Percentiles rank a stretch among this genome's conserved stretches.
Conservation (phyloP, 305 asterid genomes). For the Fraxinus greggii region DNA sequence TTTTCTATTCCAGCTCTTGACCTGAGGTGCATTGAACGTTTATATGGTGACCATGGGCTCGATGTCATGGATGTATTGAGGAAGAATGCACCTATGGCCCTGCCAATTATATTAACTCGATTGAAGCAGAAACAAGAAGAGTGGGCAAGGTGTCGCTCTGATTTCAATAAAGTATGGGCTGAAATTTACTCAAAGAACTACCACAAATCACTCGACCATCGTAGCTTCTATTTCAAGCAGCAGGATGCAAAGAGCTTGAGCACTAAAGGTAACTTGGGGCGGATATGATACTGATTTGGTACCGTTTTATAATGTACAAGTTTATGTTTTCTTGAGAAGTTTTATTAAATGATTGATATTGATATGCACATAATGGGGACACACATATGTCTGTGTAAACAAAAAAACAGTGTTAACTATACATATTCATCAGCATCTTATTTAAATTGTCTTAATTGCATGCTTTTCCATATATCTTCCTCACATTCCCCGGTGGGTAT, state of each 20-base stretch:
- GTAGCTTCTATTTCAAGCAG: conserved; percentile 98
- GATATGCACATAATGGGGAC: conserved; percentile 17
- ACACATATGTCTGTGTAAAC: conserved; percentile 6
- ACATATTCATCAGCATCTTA: conserved; percentile 12
- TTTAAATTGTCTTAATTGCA: conserved; percentile 19
- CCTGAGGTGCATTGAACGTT: conserved; percentile 94
- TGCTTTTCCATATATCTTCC: background rate
- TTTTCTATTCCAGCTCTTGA: conserved; percentile 58
- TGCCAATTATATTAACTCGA: conserved; percentile 91
- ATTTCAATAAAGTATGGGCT: conserved; percentile 98
- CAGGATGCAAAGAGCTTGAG: conserved; percentile 95
- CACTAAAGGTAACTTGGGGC: conserved; percentile 71
- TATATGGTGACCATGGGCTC: conserved; percentile 99
- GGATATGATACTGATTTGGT: conserved; percentile 24
- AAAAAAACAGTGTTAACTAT: conserved; percentile 11
- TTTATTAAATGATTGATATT: conserved; percentile 10
- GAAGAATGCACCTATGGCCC: conserved; percentile 81
- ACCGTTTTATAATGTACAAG: conserved; percentile 24
- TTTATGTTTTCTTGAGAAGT: conserved; percentile 22
- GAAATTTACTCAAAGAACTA: conserved; percentile 90
- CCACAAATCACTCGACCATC: conserved; percentile 97
- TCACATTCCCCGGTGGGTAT: conserved; percentile 17
- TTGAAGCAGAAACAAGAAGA: conserved; percentile 98
- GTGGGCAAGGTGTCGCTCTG: conserved; percentile 92
- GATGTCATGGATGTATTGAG: conserved; percentile 93